phyloP scores from a whole-genome alignment of 768 basidiomycete genomes.

The Daedaleopsis nitida region DNA sequence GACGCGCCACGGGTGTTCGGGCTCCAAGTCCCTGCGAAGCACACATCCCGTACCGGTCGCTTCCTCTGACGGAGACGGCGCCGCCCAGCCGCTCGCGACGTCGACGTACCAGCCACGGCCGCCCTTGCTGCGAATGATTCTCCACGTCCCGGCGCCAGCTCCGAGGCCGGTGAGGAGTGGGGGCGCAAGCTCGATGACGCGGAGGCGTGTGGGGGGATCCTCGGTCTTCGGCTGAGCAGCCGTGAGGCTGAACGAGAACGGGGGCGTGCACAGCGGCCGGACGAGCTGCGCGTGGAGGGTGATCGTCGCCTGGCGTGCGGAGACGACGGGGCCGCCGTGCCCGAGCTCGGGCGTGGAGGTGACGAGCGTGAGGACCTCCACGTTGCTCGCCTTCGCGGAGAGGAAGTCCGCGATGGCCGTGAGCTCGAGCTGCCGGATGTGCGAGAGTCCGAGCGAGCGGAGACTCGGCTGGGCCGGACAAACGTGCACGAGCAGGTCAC shows the following conservation, averaged over 20 bases:
- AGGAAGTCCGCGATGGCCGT: constrained; percentile 70
- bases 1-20: constrained; percentile 64
- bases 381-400: constrained; percentile 61
- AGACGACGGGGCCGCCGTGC: constrained; percentile 42
- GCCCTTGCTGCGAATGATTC: constrained; percentile 88
- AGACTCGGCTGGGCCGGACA: constrained; percentile 71
- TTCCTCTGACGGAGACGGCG: constrained; percentile 29
- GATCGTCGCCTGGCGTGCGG: constrained; percentile 69
- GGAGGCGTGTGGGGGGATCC: constrained; percentile 67
- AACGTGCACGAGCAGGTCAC: constrained; percentile 47
- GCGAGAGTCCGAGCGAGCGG: constrained; percentile 87
- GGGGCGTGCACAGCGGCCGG: constrained; percentile 76
- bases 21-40: constrained; percentile 59
- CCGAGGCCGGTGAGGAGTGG: constrained; percentile 72
- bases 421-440: constrained; percentile 74
- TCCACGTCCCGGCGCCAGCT: constrained; percentile 82
- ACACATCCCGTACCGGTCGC: constrained; percentile 33
- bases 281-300: constrained; percentile 78
- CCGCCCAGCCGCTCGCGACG: constrained; percentile 80
- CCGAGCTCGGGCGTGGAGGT: constrained; percentile 77
- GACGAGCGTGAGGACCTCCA: constrained; percentile 85
- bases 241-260: constrained; percentile 64
- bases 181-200: constrained; percentile 85
- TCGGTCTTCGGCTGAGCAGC: constrained; percentile 32
- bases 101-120: constrained; percentile 96